Base-by-base conservation (phyloP, 139 green algal genomes). In the Chlorella sp. region DNA sequence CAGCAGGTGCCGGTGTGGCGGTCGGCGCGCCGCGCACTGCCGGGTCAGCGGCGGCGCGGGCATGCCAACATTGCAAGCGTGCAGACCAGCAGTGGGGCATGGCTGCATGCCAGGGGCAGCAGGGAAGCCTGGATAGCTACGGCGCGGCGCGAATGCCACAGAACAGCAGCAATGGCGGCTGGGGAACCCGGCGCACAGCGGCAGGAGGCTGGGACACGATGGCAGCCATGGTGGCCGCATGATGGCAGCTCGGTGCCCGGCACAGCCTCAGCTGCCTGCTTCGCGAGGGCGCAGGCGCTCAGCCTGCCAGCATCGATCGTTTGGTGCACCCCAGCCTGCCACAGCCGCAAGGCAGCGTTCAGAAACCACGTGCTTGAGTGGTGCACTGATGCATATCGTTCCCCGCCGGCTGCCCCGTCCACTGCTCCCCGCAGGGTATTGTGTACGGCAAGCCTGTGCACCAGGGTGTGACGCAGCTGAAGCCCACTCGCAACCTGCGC, bases 371-470 rank as follows among this genome's bases (percentile, higher is more conserved):
- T 30, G 21, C 60, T 13, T 23, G 23, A 30, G 62, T 2, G 2
- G 23, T 2, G 16, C 62, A 69, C 63, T 39, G 11, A 18, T 13
- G n/a, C 4, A 25, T 26, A 21, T 26, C 63, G n/a, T 28, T 1
- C 64, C 28, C 3, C 28, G 28, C 70, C 38, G 21, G 57, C 38
- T 9, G 44, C 7, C 68, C 34, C 44, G 20, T 18, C 6, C 51
- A 60, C 15, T 60, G 44, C 89, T n/a, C n/a, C 44, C 9, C 44
- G 83, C 91, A 98, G 96, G 96, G 96, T 80, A 97, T 98, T 85
- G 94, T 98, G 75, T 99, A 99, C 85, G 97, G 97, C 70, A 99
- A 99, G 96, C 97, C 97, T 69, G 95, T 97, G 39, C 94, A 95
- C 91, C 96, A 99, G 91, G 97, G 97, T 92, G 96, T 99, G 82